Percentiles rank a stretch among this genome's conserved stretches.
These are phyloP conservation scores for Fusarium sp. DNA, from an alignment of 2,329 filamentous ascomycete species.

Conservation along the genomic window DNA sequence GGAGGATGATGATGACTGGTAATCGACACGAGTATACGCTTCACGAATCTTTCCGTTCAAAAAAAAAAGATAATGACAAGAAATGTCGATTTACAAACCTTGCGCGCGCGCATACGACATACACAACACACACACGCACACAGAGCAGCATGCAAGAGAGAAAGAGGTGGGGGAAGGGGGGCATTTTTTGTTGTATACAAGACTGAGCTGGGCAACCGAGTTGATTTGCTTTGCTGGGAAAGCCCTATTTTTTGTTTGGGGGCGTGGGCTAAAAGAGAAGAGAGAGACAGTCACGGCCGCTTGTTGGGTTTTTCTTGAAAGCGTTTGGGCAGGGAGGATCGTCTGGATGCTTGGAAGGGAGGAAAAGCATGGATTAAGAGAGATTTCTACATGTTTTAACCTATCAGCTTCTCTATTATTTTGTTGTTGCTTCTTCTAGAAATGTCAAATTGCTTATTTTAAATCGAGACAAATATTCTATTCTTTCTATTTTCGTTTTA, in stretches of 20 bases:
- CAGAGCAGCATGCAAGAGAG: constrained; percentile 23
- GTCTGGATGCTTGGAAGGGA: constrained; percentile 36
- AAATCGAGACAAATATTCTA: constrained; percentile 13
- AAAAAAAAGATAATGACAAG: constrained; percentile 24
- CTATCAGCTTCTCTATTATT: neutral
- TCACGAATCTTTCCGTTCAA: constrained; percentile 34
- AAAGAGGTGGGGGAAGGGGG: constrained; percentile 12
- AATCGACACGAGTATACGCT: constrained; percentile 42
- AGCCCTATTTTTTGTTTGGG: constrained; percentile 6
- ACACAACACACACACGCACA: neutral
- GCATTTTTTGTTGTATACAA: constrained; percentile 39
- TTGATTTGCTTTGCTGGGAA: constrained; percentile 22
- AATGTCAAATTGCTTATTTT: constrained; percentile 27
- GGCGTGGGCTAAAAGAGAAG: constrained; percentile 27
- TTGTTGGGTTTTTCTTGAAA: constrained; percentile 38
- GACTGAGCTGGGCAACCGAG: constrained; percentile 43
- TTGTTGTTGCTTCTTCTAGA: constrained; percentile 17
- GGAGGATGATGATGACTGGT: constrained; percentile 76
- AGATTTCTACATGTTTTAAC: constrained; percentile 2
- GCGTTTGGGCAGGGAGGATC: constrained; percentile 10
- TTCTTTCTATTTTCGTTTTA: constrained; percentile 32
- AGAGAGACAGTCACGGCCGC: constrained; percentile 27
- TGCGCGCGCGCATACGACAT: constrained; percentile 9
- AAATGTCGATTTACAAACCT: constrained; percentile 23
- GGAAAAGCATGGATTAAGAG: constrained; percentile 14